Evolutionary conservation across 345 rosid genomes (phyloP), one percentile per base, ranked within the genome.

Genomic region (Murraya paniculata): DNA sequence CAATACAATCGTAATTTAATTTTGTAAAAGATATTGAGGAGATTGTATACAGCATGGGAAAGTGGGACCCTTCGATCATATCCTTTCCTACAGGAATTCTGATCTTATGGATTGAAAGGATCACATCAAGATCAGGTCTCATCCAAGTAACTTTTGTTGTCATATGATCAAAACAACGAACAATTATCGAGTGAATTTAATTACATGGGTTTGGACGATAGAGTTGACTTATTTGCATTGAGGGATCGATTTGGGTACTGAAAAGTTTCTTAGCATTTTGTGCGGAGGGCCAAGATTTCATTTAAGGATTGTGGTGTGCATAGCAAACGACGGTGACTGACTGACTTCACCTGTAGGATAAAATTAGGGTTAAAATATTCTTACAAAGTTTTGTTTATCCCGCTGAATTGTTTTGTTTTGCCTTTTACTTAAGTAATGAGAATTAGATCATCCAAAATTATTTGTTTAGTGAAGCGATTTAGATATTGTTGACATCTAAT

Each of bases 21-120:
- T 11, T 18, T 30, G 25, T 21, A 45, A 9, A 18, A 28, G 4
- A 28, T 45, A 31, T 22, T 27, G 57, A 35, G 25, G 13, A 36
- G 56, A 45, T 59, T 6, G 36, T 31, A 41, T 55, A 9, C 57
- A 21, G 73, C 28, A 69, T 69, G 48, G 64, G 77, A 71, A 24
- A 48, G 35, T 62, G 79, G 79, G 83, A 73, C 79, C 82, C 68
- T 50, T 6, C 62, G 14, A 68, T 35, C 73, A 68, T 55, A 75
- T 71, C 57, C 28, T 48, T 76, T 38, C 31, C 68, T 11, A 36
- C 76, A 61, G 48, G 14, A 41, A n/a, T 70, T 39, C 36, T 45
- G 31, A 25, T 36, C 57, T 58, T 24, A 7, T 50, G 64, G 45
- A 18, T 72, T 36, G 31, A 68, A 56, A 30, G 31, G n/a, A 65